Base-by-base conservation (phyloP, 805 yeast genomes). In the Wickerhamiella hasegawae region DNA sequence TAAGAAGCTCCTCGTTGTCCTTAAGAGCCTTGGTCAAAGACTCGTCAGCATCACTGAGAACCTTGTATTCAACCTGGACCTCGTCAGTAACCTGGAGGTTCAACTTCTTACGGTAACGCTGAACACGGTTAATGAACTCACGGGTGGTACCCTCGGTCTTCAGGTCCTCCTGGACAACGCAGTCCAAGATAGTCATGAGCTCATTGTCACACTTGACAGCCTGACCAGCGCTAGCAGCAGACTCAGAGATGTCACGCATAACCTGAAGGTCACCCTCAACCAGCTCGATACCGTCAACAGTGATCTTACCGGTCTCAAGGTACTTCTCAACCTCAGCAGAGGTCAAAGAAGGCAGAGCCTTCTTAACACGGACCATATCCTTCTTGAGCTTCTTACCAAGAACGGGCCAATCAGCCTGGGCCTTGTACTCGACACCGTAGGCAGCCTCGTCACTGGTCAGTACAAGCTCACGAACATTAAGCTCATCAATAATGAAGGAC, bases 391-490 rank as follows among this genome's bases (percentile, higher is more conserved):
- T 90, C 69, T 87, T 90, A 63, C 99, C 99, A 47, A 90, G 69
- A 16, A 84, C 82, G 39, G 97, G 94, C 98, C 99, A 90, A 65
- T 90, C 99, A 33, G 98, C 98, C 58, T 81, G 92, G 29, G 87
- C 96, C 44, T 70, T 73, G 66, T 85, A 87, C 55, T 77, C 80
- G 42, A 90, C 97, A 50, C 85, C 90, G 55, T 85, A 87, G 53
- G 77, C 75, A 48, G 68, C 75, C 64, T 90, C 99, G 54, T 90
- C 95, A 18, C 80, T 68, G 16, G 96, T 84, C 49, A 90, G 76
- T 49, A 82, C 64, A 36, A 90, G 57, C 47, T 81, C 90, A 59
- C 94, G 79, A 41, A 90, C 79, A 54, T 90, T 90, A 58, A 90
- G 72, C 63, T 90, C 98, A 51, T 87, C 97, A 39, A 70, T 57